Base-by-base conservation (phyloP, 306 rosid species). In the Quercus agrifolia region DNA sequence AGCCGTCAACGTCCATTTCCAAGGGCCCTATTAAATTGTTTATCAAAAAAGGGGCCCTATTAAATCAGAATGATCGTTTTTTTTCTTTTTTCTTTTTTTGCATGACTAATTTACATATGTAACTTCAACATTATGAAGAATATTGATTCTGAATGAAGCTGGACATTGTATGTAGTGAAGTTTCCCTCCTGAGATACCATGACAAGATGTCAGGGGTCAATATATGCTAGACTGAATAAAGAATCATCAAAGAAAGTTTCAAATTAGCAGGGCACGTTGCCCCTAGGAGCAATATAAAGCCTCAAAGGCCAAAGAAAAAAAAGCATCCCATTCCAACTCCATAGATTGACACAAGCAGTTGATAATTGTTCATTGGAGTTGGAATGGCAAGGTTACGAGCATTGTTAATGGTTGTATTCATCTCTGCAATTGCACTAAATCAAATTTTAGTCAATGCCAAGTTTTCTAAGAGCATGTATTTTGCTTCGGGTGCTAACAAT, bases 401-500 rank as follows among this genome's bases (percentile, higher is more conserved):
- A 18, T 14, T 88, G n/a, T 71, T 84, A 72, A 23, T 79, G 28
- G 79, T 70, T 58, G 67, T 85, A 30, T 80, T 87, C 74, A 71
- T 82, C 56, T 80, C 79, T 56, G 86, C 82, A 19, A 62, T 81
- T 56, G 74, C 85, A 52, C 46, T 74, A 4, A 28, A 80, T 72
- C 80, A 78, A 3, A 59, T 72, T 27, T 61, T 68, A 2, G 94
- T 88, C 3, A 82, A 90, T 70, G 96, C 94, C 15, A 76, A 46
- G 23, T 30, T 85, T 68, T 76, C 87, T n/a, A 69, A 87, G 73
- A 91, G 89, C 86, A 91, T 88, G 94, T 80, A 77, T 78, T 35
- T 94, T 72, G 81, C 81, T 4, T 88, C 94, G 92, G 97, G 97
- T 56, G n/a, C 49, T 86, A 85, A 61, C 91, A 86, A 14, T 85